Base-by-base conservation (phyloP, 768 basidiomycete genomes). In the Leccinum fibrillosum region DNA sequence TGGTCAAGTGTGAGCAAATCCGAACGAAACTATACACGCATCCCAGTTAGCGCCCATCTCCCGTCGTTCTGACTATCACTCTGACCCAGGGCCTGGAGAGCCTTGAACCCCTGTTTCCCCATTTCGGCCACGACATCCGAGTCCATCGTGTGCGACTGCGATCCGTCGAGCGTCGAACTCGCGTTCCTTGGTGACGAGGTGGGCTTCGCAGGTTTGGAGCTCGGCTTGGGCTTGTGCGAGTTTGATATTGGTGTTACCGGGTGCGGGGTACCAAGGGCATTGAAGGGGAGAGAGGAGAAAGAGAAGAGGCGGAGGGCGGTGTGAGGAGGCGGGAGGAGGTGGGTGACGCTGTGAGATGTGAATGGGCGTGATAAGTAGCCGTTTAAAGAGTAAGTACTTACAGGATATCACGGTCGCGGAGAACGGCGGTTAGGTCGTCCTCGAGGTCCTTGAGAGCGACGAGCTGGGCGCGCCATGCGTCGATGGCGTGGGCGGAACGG, bases 161-260 rank as follows among this genome's bases (percentile, higher is more conserved):
- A 75, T 69, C 1, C 89, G 77, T 50, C 79, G 73, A 0, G 66
- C 65, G 5, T 80, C 80, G 6, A 92, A 78, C 58, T 86, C 86
- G 19, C 74, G 78, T 66, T 93, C 90, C 68, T 90, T 90, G 26
- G 74, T 58, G 0, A 86, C 86, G 3, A 94, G 78, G 55, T 88
- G 88, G 0, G 81, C 76, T 67, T 93, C 90, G 69, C 92, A 94
- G 11, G 89, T 91, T 64, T 91, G 90, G 19, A 92, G 76, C 61
- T 92, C 88, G 0, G 86, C 76, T 62, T 92, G 91, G 0, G 90
- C 89, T 2, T 82, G 74, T 0, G 76, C 75, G 9, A 90, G 78
- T 66, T 89, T 90, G 15, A 73, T 50, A 49, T 61, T 72, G 30
- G 66, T 60, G 54, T 60, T 21, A 66, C 62, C 25, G 65, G 55